phyloP scores from a whole-genome alignment of 805 yeast species.

The Wickerhamia fluorescens region DNA sequence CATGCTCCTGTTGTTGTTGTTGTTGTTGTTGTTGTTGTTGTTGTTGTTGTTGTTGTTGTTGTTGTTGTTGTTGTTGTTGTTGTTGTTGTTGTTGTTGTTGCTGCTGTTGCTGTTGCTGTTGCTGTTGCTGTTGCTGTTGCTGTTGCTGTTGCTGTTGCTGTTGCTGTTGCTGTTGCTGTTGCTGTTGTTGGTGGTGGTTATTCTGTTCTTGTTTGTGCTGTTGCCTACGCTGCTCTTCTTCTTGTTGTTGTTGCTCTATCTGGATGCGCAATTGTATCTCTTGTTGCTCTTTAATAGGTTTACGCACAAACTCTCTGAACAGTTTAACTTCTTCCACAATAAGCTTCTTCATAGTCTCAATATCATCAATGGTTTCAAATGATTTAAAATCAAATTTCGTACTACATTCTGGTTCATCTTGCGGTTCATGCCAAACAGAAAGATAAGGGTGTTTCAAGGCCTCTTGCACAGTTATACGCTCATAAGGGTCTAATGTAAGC shows the following conservation, averaged over 20 bases:
- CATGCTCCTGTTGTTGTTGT: conserved; percentile 1
- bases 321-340: conserved; percentile 72
- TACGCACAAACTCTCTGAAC: conserved; percentile 76
- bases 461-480: conserved; percentile 79
- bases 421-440: conserved; percentile 74
- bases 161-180: conserved; percentile 9
- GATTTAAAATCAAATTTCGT: conserved; percentile 74
- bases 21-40: conserved; percentile 5
- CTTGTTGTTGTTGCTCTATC: conserved; percentile 20
- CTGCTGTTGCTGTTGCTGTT: conserved; percentile 9
- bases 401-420: conserved; percentile 81
- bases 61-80: conserved; percentile 6
- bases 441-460: conserved; percentile 88
- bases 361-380: conserved; percentile 78
- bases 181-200: conserved; percentile 7
- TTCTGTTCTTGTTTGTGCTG: conserved; percentile 13
- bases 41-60: conserved; percentile 1
- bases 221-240: conserved; percentile 16
- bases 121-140: conserved; percentile 5
- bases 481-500: conserved; percentile 81
- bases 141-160: conserved; percentile 1
- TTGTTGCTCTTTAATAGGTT: conserved; percentile 54
- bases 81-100: conserved; percentile 6
- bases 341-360: conserved; percentile 66
- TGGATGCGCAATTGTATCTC: conserved; percentile 33